Conservation (phyloP, 495 filamentous ascomycete genomes). For the Penicillium turbatum region DNA sequence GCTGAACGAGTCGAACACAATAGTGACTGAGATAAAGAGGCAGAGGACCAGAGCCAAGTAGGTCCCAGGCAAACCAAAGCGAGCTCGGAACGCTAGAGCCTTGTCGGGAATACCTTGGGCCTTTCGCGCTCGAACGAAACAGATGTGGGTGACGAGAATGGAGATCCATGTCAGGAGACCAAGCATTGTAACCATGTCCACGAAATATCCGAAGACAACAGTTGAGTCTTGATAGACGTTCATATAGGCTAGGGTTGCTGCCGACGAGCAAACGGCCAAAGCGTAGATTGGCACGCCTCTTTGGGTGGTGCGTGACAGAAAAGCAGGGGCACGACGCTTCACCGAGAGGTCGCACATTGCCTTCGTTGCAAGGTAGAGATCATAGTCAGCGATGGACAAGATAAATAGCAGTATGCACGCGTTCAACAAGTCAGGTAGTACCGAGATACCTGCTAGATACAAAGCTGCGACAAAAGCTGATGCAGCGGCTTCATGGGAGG, state of each 20-base stretch:
- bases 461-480: slow-evolving; percentile 61
- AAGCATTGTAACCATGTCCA: slow-evolving; percentile 74
- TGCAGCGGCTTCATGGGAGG: slow-evolving; percentile 35
- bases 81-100: slow-evolving; percentile 65
- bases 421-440: slow-evolving; percentile 55
- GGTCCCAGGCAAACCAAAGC: slow-evolving; percentile 63
- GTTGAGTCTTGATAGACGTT: slow-evolving; percentile 60
- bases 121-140: slow-evolving; percentile 64
- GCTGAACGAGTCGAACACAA: slow-evolving; percentile 66
- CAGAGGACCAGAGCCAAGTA: slow-evolving; percentile 61
- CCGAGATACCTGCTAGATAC: slow-evolving; percentile 43
- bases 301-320: slow-evolving; percentile 62
- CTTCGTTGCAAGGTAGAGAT: slow-evolving; percentile 60
- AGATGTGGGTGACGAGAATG: slow-evolving; percentile 73
- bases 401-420: slow-evolving; percentile 69
- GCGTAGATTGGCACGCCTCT: slow-evolving; percentile 71
- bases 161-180: slow-evolving; percentile 67
- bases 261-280: slow-evolving; percentile 51
- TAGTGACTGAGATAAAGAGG: slow-evolving; percentile 64
- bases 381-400: slow-evolving; percentile 66
- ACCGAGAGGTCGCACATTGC: slow-evolving; percentile 71
- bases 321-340: slow-evolving; percentile 62
- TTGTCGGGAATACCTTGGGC: slow-evolving; percentile 62
- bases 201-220: slow-evolving; percentile 70
- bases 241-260: slow-evolving; percentile 68